These are phyloP conservation scores for Nicotiana knightiana DNA, from an alignment of 257 asterid species.

Conservation along the genomic window DNA sequence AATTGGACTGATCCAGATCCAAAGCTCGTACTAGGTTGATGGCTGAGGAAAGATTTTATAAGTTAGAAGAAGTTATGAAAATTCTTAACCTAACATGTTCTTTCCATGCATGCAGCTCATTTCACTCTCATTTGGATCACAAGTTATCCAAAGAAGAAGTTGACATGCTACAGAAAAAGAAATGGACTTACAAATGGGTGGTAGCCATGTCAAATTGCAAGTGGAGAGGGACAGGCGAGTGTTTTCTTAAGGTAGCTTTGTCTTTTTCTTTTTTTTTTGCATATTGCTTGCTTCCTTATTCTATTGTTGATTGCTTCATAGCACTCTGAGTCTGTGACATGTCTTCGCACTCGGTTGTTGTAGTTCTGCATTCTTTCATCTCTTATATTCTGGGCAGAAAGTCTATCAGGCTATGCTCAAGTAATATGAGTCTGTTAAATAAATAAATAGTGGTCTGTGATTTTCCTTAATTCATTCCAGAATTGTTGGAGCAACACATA, in stretches of 20 bases:
- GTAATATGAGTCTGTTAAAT: not conserved
- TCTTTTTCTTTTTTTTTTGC: conserved; percentile 5
- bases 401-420: not conserved
- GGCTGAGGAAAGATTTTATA: not conserved
- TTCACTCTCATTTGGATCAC: conserved; percentile 57
- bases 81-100: conserved; percentile 2
- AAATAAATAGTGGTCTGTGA: not conserved
- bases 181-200: conserved; percentile 78
- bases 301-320: not conserved
- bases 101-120: conserved; percentile 44
- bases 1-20: not conserved
- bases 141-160: conserved; percentile 49
- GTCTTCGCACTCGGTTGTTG: not conserved
- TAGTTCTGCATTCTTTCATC: not conserved
- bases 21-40: not conserved
- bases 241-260: conserved; percentile 54
- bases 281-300: not conserved
- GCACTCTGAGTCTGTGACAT: not conserved
- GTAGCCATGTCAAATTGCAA: conserved; percentile 47
- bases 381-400: not conserved
- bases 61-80: not conserved
- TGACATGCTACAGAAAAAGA: conserved; percentile 38
- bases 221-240: conserved; percentile 85
- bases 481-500: not conserved
- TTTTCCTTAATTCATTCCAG: not conserved